A percentile compares a stretch with the other conserved stretches of the same genome.
Evolutionary conservation across 257 asterid genomes (phyloP).

Genomic region (Haberlea rhodopensis): DNA sequence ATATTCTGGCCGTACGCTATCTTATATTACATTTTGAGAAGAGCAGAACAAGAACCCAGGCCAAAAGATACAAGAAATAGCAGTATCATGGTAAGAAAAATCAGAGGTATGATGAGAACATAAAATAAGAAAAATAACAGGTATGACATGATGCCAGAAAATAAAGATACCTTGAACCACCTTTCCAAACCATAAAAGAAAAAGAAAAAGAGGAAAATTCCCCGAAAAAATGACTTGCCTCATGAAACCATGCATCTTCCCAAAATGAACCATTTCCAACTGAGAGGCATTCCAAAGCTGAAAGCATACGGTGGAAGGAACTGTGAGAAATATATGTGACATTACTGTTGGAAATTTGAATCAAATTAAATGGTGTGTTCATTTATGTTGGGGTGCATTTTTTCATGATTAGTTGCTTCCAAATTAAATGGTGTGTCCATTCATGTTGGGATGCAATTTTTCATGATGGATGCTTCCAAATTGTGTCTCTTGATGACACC

Average conservation of each 20-base stretch:
- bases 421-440: too few species aligned
- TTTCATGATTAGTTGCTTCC: too few species aligned
- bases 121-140: not conserved
- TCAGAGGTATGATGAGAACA: not conserved
- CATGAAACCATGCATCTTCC: conserved; percentile 99
- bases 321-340: conserved; percentile 4
- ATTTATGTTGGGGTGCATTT: too few species aligned
- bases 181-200: not conserved
- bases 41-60: not conserved
- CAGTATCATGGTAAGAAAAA: not conserved
- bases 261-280: conserved; percentile 84
- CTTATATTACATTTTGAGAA: not conserved
- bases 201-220: not conserved
- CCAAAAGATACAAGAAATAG: not conserved
- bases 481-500: too few species aligned
- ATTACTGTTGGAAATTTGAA: too few species aligned
- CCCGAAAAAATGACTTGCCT: conserved; percentile 45
- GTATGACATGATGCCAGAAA: conserved; percentile 1
- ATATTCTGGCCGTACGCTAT: not conserved
- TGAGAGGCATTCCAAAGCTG: conserved; percentile 99
- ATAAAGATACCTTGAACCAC: not conserved
- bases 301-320: conserved; percentile 23
- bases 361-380: too few species aligned
- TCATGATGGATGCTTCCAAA: too few species aligned
- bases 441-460: too few species aligned